These are phyloP conservation scores for Allium cepa DNA, from an alignment of 106 monocot species.

Conservation along the genomic window DNA sequence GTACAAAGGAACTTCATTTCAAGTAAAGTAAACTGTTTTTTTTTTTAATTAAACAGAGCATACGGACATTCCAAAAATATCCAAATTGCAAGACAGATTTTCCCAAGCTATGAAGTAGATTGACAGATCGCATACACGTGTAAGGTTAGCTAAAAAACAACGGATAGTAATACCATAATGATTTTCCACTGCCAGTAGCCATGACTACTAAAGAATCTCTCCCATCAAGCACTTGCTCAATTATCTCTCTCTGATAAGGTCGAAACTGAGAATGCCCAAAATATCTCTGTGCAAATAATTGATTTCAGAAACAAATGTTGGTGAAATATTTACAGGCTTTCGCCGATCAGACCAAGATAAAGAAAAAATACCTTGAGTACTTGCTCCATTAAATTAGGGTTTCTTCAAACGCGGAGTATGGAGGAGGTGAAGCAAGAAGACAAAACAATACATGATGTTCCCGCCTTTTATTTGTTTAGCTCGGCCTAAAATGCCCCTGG, in stretches of 20 bases:
- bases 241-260: constrained; percentile 80
- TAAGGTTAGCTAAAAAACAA: neutral
- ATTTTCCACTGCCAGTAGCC: constrained; percentile 98
- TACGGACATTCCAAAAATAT: neutral
- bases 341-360: neutral
- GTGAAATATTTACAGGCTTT: neutral
- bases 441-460: neutral
- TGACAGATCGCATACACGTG: neutral
- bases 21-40: neutral
- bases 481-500: neutral
- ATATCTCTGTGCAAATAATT: constrained; percentile 35
- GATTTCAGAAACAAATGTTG: neutral
- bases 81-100: neutral
- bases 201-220: constrained; percentile 84
- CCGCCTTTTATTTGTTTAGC: neutral
- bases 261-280: constrained; percentile 76
- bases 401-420: neutral
- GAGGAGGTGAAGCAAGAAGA: neutral
- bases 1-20: no score
- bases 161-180: constrained; percentile 48
- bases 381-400: constrained; percentile 3
- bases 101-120: neutral
- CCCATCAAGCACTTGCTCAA: constrained; percentile 49
- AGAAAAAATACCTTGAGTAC: neutral
- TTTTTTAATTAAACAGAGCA: neutral